Base-by-base conservation (phyloP, 441 rosid genomes). In the Codiaeum variegatum region DNA sequence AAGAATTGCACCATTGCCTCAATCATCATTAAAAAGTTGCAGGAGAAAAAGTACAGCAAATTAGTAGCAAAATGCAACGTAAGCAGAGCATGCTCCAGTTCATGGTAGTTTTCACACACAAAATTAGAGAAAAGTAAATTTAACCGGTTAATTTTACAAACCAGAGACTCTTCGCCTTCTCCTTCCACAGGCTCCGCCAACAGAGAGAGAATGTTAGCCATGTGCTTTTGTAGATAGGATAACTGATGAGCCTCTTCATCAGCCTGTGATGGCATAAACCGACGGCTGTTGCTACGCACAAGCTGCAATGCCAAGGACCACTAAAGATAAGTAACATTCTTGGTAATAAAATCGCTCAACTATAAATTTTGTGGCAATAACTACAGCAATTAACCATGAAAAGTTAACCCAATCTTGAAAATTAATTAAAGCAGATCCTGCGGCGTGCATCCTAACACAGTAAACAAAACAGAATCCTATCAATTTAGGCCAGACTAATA, bases 231-330 rank as follows among this genome's bases (percentile, higher is more conserved):
- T 28, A 96, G 87, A 85, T 96, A 93, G 74, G 98, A 88, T 72
- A 96, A 76, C 42, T 96, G 98, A 87, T 93, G 97, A 80, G 93
- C 93, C 87, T 91, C 97, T 81, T 96, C 99, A 79, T 96, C 98
- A 54, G 88, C 89, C 80, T 87, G 98, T n/a, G 99, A 96, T 69
- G 98, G 98, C 96, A 87, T 82, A 83, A 89, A 89, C 68, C 98
- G 89, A 67, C 99, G 90, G 83, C 90, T 93, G 73, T 91, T 93
- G 91, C 98, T 89, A n/a, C 98, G 97, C 46, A 89, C 99, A 81
- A 93, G 97, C 99, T 96, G 88, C 83, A 73, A 77, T 18, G 62
- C 64, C 64, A 80, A 28, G 42, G 68, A 79, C 67, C 38, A 31
- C 24, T 69, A 66, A 58, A 56, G 15, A 63, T 56, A 79, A 73